Conservation (phyloP, 345 rosid genomes). For the Kernera saxatilis region DNA sequence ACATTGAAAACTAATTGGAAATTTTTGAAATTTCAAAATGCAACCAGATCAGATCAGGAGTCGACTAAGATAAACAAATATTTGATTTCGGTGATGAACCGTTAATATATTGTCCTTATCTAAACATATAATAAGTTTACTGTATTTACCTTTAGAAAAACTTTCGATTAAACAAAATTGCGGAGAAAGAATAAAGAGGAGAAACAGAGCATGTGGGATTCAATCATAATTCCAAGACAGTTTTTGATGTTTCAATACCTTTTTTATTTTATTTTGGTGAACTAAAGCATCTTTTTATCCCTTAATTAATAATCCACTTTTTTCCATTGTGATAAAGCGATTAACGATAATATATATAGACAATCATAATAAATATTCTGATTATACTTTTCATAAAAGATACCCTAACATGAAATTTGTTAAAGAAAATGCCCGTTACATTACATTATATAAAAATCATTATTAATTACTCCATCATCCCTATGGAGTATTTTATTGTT, state of each 20-base stretch:
- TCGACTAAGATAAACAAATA: neutral
- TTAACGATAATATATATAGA: neutral
- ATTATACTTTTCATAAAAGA: neutral
- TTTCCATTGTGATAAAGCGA: neutral
- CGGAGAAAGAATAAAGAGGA: slow-evolving; percentile 24
- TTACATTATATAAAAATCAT: neutral
- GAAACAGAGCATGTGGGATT: slow-evolving; percentile 32
- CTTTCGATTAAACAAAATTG: slow-evolving; percentile 2
- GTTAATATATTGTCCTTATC: neutral
- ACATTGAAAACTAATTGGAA: neutral
- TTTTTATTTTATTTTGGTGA: slow-evolving; percentile 5
- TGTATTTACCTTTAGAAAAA: neutral
- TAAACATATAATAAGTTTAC: neutral
- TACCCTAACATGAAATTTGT: neutral
- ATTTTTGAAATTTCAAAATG: neutral
- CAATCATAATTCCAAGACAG: slow-evolving; percentile 26
- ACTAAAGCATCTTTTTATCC: slow-evolving; percentile 24
- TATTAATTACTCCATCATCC: too few species aligned
- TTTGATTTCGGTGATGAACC: neutral
- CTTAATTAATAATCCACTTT: slow-evolving; percentile 17
- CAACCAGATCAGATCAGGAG: neutral
- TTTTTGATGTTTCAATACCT: slow-evolving; percentile 23
- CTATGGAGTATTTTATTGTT: neutral
- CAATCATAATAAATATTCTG: neutral
- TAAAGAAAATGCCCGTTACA: neutral